Evolutionary conservation across 225 moss, liverwort and hornwort genomes (phyloP).

Genomic region (Sphagnum tenellum): DNA sequence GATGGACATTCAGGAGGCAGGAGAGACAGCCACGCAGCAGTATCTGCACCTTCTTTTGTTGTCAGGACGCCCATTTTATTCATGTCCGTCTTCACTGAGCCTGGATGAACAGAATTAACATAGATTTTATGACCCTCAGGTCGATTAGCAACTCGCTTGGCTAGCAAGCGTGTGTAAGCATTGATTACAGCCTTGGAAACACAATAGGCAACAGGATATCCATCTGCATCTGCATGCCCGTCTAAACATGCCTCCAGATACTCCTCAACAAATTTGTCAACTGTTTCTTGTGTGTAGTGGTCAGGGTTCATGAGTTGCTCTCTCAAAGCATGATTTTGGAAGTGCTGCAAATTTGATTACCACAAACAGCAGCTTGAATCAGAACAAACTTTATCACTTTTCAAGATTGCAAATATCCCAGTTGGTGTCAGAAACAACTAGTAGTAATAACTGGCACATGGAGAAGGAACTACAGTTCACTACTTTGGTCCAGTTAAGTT

Average conservation of each 20-base stretch:
- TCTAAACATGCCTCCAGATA: conserved; percentile 22
- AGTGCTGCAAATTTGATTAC: neutral
- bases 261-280: conserved; percentile 15
- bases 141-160: conserved; percentile 6
- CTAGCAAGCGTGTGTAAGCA: conserved; percentile 23
- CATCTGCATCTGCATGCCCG: conserved; percentile 30
- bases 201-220: conserved; percentile 13
- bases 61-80: conserved; percentile 4
- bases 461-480: no score
- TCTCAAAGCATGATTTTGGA: conserved; percentile 33
- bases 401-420: no score
- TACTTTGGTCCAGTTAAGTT: no score
- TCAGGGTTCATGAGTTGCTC: conserved; percentile 23
- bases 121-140: conserved; percentile 15
- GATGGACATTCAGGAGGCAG: conserved; percentile 10
- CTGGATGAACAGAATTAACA: conserved; percentile 20
- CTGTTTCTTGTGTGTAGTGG: no score
- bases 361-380: no score
- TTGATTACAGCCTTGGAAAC: conserved; percentile 25
- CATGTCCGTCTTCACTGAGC: conserved; percentile 13
- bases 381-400: no score
- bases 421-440: no score
- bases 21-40: conserved; percentile 23
- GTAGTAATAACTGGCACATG: no score
- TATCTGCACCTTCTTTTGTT: conserved; percentile 17